A percentile compares a stretch with the other conserved stretches of the same genome.
Conservation (phyloP, 75 land plant species). For the Azolla pinnata region DNA sequence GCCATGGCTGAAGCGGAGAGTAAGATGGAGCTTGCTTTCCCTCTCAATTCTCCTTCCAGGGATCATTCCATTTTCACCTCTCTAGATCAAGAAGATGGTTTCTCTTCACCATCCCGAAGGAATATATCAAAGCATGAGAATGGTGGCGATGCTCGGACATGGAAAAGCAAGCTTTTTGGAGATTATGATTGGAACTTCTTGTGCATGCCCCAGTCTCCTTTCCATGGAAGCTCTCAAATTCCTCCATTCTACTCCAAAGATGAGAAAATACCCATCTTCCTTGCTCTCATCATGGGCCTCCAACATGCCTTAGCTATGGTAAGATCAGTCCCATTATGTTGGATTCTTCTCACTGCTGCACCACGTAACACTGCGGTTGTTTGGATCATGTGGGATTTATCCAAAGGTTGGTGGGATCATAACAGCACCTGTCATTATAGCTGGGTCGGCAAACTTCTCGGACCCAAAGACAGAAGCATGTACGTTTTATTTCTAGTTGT, state of each 20-base stretch:
- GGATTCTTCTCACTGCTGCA: too few species aligned
- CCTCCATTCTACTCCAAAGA: slow-evolving; percentile 31
- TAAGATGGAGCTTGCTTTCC: too few species aligned
- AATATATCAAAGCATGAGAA: too few species aligned
- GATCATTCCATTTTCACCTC: too few species aligned
- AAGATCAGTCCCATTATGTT: background rate
- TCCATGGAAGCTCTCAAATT: background rate
- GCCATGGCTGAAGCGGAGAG: too few species aligned
- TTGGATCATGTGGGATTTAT: too few species aligned
- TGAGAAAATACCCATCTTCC: slow-evolving; percentile 16
- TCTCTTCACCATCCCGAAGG: too few species aligned
- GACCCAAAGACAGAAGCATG: slow-evolving; percentile 11
- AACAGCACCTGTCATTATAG: slow-evolving; percentile 26
- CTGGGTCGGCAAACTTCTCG: slow-evolving; percentile 11
- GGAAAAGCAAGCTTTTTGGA: slow-evolving; percentile 3
- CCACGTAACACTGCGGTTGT: too few species aligned
- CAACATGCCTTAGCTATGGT: slow-evolving; percentile 36
- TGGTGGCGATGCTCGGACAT: too few species aligned
- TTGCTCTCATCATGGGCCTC: slow-evolving; percentile 27
- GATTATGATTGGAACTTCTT: slow-evolving; percentile 23
- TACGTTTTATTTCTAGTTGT: background rate
- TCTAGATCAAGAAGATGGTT: too few species aligned
- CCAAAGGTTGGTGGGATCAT: slow-evolving; percentile 30
- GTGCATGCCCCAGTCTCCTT: slow-evolving; percentile 21
- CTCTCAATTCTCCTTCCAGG: too few species aligned